Base-by-base conservation (phyloP, 169 alveolate species). In the Plasmodium berghei region DNA sequence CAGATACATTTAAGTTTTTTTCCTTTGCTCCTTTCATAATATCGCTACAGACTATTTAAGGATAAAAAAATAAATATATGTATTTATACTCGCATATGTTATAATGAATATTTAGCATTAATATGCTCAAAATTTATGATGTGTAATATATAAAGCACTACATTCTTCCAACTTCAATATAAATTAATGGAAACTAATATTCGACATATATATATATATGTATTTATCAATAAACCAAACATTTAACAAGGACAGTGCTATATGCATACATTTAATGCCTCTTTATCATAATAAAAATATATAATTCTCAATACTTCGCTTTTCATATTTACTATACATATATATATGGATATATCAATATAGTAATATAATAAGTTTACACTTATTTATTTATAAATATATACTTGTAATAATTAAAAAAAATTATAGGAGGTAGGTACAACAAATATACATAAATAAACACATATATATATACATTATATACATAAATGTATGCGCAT, bases 1-100 rank as follows among this genome's bases (percentile, higher is more conserved):
- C 99, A 16, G 95, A 93, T 28, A 96, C 97, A 74, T 93, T 96
- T 91, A 97, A 95, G 89, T 96, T 96, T 92, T 96, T 96, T 77
- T 97, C 98, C 90, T 97, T 97, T 66, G 98, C 99, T 48, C 98
- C 98, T 52, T 93, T 94, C 86, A 98, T 95, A 72, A 98, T 92
- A 85, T 97, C 99, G 69, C 98, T 72, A 95, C 98, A 96, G 45
- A 97, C 99, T 96, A 93, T 67, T 54, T 18, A 16, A 63, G 61
- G 28, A 42, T 34, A 72, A 26, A 83, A 16, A 40, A 46, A 64
- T 1, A 24, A n/a, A 52, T 9, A 54, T 8, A 22, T 58, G 34
- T 58, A 24, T 52, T 16, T 14, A 66, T 16, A 56, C 6, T 5
- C 59, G 9, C 59, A 52, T n/a, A 6, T 49, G 14, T 6, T n/a